These are phyloP conservation scores for Podaxis sp. DNA, from an alignment of 768 basidiomycete species.

Conservation along the genomic window DNA sequence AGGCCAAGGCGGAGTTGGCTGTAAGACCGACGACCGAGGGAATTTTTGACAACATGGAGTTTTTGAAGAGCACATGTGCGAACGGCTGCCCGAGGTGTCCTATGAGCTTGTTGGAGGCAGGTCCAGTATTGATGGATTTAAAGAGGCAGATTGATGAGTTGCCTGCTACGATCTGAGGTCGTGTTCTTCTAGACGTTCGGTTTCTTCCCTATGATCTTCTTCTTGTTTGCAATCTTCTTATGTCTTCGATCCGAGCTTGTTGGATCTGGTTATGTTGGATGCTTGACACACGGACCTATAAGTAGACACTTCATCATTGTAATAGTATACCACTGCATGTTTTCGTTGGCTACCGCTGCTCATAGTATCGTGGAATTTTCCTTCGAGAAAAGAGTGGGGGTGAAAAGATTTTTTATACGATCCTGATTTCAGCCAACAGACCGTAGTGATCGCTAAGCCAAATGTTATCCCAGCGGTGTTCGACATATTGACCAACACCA, in stretches of 20 bases:
- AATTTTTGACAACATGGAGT: slow-evolving; percentile 53
- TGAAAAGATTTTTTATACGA: neutral
- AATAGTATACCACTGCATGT: slow-evolving; percentile 4
- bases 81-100: slow-evolving; percentile 58
- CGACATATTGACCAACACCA: neutral
- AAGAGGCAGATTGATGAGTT: slow-evolving; percentile 54
- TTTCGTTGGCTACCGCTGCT: neutral
- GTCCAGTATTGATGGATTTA: slow-evolving; percentile 48
- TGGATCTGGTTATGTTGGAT: neutral
- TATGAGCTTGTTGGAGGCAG: slow-evolving; percentile 63
- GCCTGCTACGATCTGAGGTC: slow-evolving; percentile 26
- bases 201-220: neutral
- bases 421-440: neutral
- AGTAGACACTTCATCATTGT: slow-evolving; percentile 1
- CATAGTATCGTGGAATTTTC: neutral
- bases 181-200: neutral
- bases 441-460: slow-evolving; percentile 11
- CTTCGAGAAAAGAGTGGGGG: neutral
- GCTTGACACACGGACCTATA: neutral
- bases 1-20: slow-evolving; percentile 54
- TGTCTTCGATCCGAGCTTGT: neutral
- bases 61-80: slow-evolving; percentile 40
- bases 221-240: neutral
- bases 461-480: neutral
- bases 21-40: slow-evolving; percentile 52